Percentiles rank a stretch among this genome's conserved stretches.
These are phyloP conservation scores for Dianthus caryophyllus DNA, from an alignment of 148 eudicot genomes.

Conservation along the genomic window DNA sequence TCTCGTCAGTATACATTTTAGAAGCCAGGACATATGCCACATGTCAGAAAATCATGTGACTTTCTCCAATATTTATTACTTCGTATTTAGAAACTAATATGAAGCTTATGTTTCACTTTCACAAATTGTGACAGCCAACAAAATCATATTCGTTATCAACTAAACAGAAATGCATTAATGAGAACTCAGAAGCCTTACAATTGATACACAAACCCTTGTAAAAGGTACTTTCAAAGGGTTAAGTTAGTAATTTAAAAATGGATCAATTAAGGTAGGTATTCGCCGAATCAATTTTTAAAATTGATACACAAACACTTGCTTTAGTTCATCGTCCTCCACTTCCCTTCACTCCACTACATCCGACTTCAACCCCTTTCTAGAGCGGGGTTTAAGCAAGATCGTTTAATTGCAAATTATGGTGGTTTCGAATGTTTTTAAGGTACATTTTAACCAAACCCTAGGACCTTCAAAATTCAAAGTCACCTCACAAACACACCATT, in stretches of 20 bases:
- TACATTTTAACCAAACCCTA: not conserved
- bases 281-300: not conserved
- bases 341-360: no score
- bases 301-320: not conserved
- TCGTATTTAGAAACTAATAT: not conserved
- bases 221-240: not conserved
- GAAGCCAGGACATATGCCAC: not conserved
- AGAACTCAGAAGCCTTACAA: not conserved
- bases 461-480: not conserved
- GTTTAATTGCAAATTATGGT: not conserved
- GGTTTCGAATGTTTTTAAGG: not conserved
- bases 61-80: not conserved
- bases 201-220: not conserved
- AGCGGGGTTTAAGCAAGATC: not conserved
- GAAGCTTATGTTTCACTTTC: not conserved
- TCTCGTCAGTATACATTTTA: not conserved
- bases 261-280: not conserved
- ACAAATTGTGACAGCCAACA: not conserved
- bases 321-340: no score
- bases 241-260: not conserved
- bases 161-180: not conserved
- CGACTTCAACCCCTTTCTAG: no score
- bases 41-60: not conserved
- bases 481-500: not conserved
- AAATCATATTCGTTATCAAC: not conserved